A percentile compares a stretch with the other conserved stretches of the same genome.
Evolutionary conservation across 2,329 filamentous ascomycete species (phyloP).

Genomic region (Talaromyces marneffei): DNA sequence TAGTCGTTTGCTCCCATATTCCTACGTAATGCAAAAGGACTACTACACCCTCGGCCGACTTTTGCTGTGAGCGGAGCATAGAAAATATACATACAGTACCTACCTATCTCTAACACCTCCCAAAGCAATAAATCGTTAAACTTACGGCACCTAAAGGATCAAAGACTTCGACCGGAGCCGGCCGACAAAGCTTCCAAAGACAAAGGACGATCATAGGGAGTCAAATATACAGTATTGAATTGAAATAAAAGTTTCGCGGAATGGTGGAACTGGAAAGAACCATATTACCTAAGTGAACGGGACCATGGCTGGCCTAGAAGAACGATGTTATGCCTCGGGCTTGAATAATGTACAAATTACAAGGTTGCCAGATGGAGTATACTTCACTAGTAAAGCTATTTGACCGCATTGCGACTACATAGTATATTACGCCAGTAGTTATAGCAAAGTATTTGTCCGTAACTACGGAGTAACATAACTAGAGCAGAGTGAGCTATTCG

Average conservation of each 20-base stretch:
- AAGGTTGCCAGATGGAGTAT: no score
- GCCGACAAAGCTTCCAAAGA: neutral
- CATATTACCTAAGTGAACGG: neutral
- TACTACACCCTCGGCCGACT: neutral
- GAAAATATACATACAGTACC: no score
- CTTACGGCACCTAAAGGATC: neutral
- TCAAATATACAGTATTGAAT: no score
- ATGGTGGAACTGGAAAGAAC: neutral
- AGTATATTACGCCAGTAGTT: no score
- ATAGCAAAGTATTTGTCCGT: no score
- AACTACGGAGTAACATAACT: no score
- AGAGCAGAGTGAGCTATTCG: no score
- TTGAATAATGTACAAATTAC: no score
- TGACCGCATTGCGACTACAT: no score
- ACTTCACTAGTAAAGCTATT: no score
- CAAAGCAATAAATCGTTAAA: neutral
- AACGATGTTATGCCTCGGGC: no score
- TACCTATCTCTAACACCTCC: neutral
- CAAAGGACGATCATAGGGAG: neutral
- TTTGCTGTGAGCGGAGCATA: neutral
- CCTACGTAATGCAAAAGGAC: neutral
- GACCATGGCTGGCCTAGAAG: no score
- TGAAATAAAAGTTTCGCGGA: neutral
- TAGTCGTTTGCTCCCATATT: neutral
- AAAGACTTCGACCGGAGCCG: conserved; percentile 11